Percentiles rank a stretch among this genome's conserved stretches.
Evolutionary conservation across 208 protist species (phyloP).

Genomic region (Acanthamoeba lenticulata): DNA sequence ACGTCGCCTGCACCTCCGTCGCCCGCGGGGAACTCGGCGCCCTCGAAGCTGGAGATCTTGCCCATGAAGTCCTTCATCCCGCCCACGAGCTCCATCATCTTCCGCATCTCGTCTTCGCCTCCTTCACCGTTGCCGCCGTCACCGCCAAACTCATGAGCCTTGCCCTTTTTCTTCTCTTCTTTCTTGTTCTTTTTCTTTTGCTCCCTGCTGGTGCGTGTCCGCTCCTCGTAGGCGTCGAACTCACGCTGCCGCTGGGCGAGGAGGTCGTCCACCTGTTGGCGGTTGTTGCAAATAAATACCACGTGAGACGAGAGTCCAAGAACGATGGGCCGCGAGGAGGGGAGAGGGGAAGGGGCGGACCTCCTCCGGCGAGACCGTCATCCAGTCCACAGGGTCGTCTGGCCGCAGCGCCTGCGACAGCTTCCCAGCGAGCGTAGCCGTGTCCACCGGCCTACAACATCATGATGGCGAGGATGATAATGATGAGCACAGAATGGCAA

Average conservation of each 20-base stretch:
- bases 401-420: neutral
- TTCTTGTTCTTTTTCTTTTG: conserved; percentile 18
- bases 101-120: neutral
- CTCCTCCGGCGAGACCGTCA: neutral
- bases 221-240: conserved; percentile 32
- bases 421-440: neutral
- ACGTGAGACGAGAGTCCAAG: neutral
- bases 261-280: neutral
- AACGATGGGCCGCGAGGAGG: neutral
- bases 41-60: conserved; percentile 47
- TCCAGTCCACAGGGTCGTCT: conserved; percentile 2
- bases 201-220: neutral
- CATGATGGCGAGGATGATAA: neutral
- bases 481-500: neutral
- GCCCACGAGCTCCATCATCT: conserved; percentile 19
- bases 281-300: neutral
- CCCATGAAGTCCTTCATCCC: conserved; percentile 62
- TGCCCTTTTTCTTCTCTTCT: neutral
- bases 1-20: neutral
- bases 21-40: conserved; percentile 19
- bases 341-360: neutral
- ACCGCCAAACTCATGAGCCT: neutral
- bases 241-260: neutral
- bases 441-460: neutral
- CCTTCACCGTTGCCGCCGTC: neutral